Conservation (phyloP, 352 stramenopile genomes). For the Phytophthora ohioensis region DNA sequence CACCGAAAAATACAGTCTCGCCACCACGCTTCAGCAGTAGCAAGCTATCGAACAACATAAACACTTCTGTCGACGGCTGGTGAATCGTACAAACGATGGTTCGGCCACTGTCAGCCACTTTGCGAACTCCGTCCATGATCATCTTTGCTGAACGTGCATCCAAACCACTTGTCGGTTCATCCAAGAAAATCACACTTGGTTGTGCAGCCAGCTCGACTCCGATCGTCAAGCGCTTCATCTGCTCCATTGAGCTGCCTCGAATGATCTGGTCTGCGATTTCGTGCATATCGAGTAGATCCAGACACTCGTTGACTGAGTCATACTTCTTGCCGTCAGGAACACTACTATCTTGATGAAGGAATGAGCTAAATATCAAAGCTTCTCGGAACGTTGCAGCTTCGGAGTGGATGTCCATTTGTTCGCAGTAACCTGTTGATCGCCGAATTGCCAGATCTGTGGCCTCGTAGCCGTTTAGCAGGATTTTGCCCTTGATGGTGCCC, state of each 20-base stretch:
- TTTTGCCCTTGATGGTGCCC: conserved; percentile 69
- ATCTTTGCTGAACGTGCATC: conserved; percentile 63
- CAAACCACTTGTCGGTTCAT: conserved; percentile 79
- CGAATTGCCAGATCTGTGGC: conserved; percentile 47
- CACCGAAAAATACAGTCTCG: conserved; percentile 83
- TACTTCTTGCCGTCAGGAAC: conserved; percentile 34
- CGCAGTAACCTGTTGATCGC: conserved; percentile 51
- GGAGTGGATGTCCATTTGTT: conserved; percentile 89
- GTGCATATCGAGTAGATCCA: conserved; percentile 39
- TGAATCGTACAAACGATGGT: conserved; percentile 92
- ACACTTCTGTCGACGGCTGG: conserved; percentile 31
- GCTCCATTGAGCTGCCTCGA: conserved; percentile 34
- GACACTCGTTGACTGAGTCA: conserved; percentile 41
- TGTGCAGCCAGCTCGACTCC: conserved; percentile 75
- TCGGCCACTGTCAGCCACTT: conserved; percentile 73
- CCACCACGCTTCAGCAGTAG: conserved; percentile 86
- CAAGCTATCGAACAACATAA: conserved; percentile 75
- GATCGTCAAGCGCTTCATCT: conserved; percentile 57
- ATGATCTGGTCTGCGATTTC: conserved; percentile 33
- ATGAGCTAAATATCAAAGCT: conserved; percentile 87
- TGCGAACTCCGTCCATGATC: conserved; percentile 87
- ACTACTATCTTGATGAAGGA: conserved; percentile 57
- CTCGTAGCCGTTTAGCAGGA: conserved; percentile 49
- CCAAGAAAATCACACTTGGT: conserved; percentile 84
- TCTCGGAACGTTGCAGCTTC: conserved; percentile 87